Conservation (phyloP, 2,329 filamentous ascomycete genomes). For the Venturia nashicola region DNA sequence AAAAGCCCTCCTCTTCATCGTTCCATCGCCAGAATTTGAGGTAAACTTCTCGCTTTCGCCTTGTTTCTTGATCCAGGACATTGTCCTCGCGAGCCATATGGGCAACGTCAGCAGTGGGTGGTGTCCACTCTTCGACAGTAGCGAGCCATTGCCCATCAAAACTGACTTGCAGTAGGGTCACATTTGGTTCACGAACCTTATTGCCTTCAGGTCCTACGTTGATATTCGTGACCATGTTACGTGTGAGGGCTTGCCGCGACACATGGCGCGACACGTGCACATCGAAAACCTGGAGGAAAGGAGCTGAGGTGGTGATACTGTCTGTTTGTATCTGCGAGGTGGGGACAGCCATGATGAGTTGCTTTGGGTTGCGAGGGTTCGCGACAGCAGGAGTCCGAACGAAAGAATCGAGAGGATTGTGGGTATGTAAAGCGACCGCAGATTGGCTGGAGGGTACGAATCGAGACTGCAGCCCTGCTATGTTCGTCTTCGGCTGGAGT, state of each 20-base stretch:
- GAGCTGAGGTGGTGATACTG: conserved; percentile 16
- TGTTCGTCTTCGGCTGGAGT: conserved; percentile 69
- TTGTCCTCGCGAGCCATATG: conserved; percentile 30
- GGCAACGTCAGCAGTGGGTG: conserved; percentile 55
- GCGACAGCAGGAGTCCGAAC: conserved; percentile 24
- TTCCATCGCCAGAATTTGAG: conserved; percentile 82
- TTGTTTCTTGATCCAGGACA: conserved; percentile 27
- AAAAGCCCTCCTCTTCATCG: conserved; percentile 37
- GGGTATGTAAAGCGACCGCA: not conserved
- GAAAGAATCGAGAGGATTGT: conserved; percentile 13
- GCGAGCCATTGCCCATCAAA: conserved; percentile 79
- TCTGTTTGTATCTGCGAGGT: conserved; percentile 28
- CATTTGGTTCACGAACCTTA: conserved; percentile 62
- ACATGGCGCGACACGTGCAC: conserved; percentile 66
- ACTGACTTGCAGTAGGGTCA: conserved; percentile 64
- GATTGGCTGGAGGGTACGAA: not conserved
- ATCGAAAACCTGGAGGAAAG: conserved; percentile 76
- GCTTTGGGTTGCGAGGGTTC: conserved; percentile 27
- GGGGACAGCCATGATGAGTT: conserved; percentile 37
- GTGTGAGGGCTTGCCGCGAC: conserved; percentile 75
- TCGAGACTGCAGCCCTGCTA: conserved; percentile 63
- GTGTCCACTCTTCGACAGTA: conserved; percentile 83
- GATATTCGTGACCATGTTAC: conserved; percentile 74
- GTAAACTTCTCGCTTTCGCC: conserved; percentile 55
- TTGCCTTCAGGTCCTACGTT: conserved; percentile 62